Conservation (phyloP, 2,329 filamentous ascomycete genomes). For the Huntiella bhutanensis region DNA sequence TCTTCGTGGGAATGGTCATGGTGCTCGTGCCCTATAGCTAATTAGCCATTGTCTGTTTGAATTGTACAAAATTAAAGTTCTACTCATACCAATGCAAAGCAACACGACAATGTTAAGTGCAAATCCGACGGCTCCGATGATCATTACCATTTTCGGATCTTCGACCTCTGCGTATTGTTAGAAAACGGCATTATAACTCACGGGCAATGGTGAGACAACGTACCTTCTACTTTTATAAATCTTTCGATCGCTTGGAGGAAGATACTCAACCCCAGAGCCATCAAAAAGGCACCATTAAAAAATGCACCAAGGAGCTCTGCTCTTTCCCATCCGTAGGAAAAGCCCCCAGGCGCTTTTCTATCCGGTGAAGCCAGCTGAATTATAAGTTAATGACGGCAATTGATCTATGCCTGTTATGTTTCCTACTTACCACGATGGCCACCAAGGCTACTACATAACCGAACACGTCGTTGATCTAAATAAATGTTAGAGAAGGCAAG, state of each 20-base stretch:
- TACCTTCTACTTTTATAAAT: slow-evolving; percentile 39
- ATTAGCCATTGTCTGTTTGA: not conserved
- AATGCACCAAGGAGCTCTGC: slow-evolving; percentile 57
- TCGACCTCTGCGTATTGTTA: slow-evolving; percentile 31
- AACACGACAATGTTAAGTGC: slow-evolving; percentile 48
- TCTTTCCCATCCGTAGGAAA: slow-evolving; percentile 61
- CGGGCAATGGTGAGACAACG: slow-evolving; percentile 13
- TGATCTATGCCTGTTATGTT: too few species aligned
- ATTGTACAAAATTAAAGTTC: not conserved
- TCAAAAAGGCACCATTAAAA: slow-evolving; percentile 60
- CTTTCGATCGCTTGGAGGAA: slow-evolving; percentile 55
- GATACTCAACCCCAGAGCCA: slow-evolving; percentile 54
- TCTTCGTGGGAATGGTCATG: slow-evolving; percentile 14
- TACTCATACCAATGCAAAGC: slow-evolving; percentile 36
- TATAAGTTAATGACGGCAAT: not conserved
- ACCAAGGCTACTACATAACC: slow-evolving; percentile 47
- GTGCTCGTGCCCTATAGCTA: slow-evolving; percentile 13
- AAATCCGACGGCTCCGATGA: slow-evolving; percentile 50
- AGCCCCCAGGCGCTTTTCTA: slow-evolving; percentile 29
- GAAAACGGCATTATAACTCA: not conserved
- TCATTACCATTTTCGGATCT: slow-evolving; percentile 45
- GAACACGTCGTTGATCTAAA: slow-evolving; percentile 49
- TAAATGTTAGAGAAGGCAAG: slow-evolving; percentile 10
- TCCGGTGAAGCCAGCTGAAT: slow-evolving; percentile 35
- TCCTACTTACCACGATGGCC: slow-evolving; percentile 36